phyloP scores from a whole-genome alignment of 2,329 filamentous ascomycete species.

The Teratosphaeria destructans region DNA sequence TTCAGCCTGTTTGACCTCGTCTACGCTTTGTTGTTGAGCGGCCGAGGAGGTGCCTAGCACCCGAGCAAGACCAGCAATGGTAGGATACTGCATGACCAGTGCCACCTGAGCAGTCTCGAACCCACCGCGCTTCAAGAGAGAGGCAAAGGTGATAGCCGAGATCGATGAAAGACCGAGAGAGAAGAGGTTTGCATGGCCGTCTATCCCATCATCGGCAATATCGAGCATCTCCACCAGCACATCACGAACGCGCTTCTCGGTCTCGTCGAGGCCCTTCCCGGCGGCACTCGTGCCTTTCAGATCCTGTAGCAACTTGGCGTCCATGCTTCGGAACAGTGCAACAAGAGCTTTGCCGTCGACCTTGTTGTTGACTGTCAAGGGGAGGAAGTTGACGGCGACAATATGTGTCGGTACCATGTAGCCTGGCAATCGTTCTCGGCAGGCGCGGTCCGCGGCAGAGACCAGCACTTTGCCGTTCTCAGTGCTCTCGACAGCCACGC shows the following conservation, averaged over 20 bases:
- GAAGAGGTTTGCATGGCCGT: conserved; percentile 58
- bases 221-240: conserved; percentile 46
- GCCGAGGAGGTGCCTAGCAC: neutral
- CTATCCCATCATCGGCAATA: conserved; percentile 35
- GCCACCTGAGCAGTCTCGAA: conserved; percentile 53
- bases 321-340: conserved; percentile 52
- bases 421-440: conserved; percentile 56
- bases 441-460: conserved; percentile 39
- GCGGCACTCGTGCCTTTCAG: conserved; percentile 31
- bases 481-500: conserved; percentile 16
- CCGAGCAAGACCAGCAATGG: conserved; percentile 28
- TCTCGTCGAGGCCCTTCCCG: conserved; percentile 7
- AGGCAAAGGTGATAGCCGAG: conserved; percentile 61
- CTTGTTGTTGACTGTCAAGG: conserved; percentile 83
- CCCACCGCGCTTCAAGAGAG: conserved; percentile 52
- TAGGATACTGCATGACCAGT: conserved; percentile 51
- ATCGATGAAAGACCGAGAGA: conserved; percentile 85
- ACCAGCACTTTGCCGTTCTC: conserved; percentile 13
- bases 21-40: neutral
- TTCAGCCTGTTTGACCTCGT: conserved; percentile 31
- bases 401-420: conserved; percentile 93
- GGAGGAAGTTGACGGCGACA: conserved; percentile 59
- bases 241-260: conserved; percentile 40
- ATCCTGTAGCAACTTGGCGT: conserved; percentile 50
- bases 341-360: conserved; percentile 64